These are phyloP conservation scores for Filobasidium uniguttulatum DNA, from an alignment of 1,284 basidiomycete species.

Conservation along the genomic window DNA sequence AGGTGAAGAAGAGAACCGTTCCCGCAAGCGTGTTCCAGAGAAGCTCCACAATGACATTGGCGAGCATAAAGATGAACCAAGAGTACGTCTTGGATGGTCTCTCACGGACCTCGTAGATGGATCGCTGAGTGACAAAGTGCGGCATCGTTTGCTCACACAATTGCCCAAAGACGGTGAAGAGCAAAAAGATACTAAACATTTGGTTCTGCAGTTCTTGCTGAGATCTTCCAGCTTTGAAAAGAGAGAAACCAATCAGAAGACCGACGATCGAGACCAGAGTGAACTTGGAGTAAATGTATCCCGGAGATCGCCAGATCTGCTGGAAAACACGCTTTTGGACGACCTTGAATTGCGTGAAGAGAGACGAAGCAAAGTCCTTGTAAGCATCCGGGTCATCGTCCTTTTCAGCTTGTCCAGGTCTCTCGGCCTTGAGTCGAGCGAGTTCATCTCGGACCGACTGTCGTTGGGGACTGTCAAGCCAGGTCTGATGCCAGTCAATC, in stretches of 20 bases:
- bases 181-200: constrained; percentile 52
- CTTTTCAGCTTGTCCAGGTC: constrained; percentile 20
- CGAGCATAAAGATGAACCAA: constrained; percentile 44
- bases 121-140: constrained; percentile 43
- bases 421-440: constrained; percentile 33
- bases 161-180: constrained; percentile 21
- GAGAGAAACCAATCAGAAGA: constrained; percentile 41
- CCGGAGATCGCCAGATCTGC: constrained; percentile 52
- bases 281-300: constrained; percentile 63
- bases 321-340: constrained; percentile 45
- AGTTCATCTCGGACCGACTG: constrained; percentile 37
- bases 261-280: constrained; percentile 35
- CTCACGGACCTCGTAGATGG: constrained; percentile 60
- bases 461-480: constrained; percentile 43
- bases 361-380: constrained; percentile 45
- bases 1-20: constrained; percentile 36
- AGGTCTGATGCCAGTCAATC: constrained; percentile 63
- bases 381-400: constrained; percentile 18
- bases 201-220: constrained; percentile 63
- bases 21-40: constrained; percentile 45
- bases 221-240: constrained; percentile 53
- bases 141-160: constrained; percentile 48
- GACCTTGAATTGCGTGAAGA: constrained; percentile 42
- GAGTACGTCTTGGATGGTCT: constrained; percentile 63
- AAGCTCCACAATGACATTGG: constrained; percentile 36